Base-by-base conservation (phyloP, 805 yeast species). In the Huiozyma naganishii region DNA sequence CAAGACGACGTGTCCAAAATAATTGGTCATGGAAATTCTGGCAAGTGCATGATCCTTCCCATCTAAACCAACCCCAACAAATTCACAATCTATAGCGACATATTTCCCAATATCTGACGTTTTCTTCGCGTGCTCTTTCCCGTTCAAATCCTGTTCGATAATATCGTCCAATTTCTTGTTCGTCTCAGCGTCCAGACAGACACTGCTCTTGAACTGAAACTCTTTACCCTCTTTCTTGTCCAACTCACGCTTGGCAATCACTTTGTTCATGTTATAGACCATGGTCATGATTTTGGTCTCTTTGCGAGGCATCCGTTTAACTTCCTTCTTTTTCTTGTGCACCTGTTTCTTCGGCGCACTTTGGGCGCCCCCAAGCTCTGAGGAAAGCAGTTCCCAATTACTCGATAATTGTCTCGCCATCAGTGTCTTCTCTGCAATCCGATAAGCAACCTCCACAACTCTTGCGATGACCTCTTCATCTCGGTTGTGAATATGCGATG, bases 21-120 rank as follows among this genome's bases (percentile, higher is more conserved):
- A 86, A 58, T 89, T 87, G 4, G 89, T 96, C 9, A 89, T 67
- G 0, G 96, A 86, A 0, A 88, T 92, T 51, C 97, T 71, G 0
- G 95, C 97, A 11, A 89, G 67, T 1, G 80, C 90, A 5, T 87
- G 78, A 39, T 71, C 76, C 7, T 58, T 46, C 6, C 94, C 94
- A 7, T 78, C 80, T 5, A 73, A 75, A 0, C 95, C 96, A 2
- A 83, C 80, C 8, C 96, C 96, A 2, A 89, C 97, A 68, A 89
- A 88, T 54, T 89, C 97, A 67, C 97, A 88, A 63, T 89, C 97
- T 48, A 89, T 76, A 1, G 95, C 86, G 2, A 88, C 47, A 52
- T 74, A 88, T 53, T 74, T 82, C 1, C 96, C 96, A 1, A 78
- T 67, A 37, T 72, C 71, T 41, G 59, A 64, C 45, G 72, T 65